Percentiles rank a stretch among this genome's conserved stretches.
Conservation (phyloP, 805 yeast species). For the Cyberlindnera xishuangbannaensis region DNA sequence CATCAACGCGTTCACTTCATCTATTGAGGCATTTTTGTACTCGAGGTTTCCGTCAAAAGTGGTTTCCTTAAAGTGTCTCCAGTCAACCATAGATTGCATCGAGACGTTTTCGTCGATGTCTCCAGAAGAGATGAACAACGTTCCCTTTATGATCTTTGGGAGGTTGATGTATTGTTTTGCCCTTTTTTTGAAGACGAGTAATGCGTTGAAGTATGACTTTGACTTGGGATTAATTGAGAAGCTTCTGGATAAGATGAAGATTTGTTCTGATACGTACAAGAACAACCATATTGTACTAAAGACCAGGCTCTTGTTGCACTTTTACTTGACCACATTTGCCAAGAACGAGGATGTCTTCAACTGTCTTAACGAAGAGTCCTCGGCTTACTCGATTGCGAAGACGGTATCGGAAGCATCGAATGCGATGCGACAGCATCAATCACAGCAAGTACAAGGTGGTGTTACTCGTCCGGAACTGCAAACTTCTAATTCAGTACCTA, state of each 20-base stretch:
- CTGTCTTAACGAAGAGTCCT: slow-evolving; percentile 13
- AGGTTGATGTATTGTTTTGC: slow-evolving; percentile 26
- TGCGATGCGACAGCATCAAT: no score
- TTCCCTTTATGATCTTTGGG: slow-evolving; percentile 23
- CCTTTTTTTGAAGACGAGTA: slow-evolving; percentile 20
- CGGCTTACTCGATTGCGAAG: slow-evolving; percentile 13
- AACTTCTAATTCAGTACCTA: slow-evolving; percentile 5
- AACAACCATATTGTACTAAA: slow-evolving; percentile 20
- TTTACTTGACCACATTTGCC: slow-evolving; percentile 25
- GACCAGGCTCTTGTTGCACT: slow-evolving; percentile 20
- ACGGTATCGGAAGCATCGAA: slow-evolving; percentile 2
- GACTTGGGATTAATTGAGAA: slow-evolving; percentile 13
- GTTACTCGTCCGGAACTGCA: slow-evolving; percentile 2
- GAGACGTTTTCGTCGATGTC: slow-evolving; percentile 13
- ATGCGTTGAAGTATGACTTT: slow-evolving; percentile 16
- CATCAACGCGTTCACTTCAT: slow-evolving; percentile 17
- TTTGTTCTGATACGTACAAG: slow-evolving; percentile 12
- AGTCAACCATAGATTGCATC: slow-evolving; percentile 18
- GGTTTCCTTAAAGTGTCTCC: slow-evolving; percentile 18
- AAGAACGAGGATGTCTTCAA: slow-evolving; percentile 23
- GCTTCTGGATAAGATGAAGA: slow-evolving; percentile 14
- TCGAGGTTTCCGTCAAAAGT: slow-evolving; percentile 17
- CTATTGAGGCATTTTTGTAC: slow-evolving; percentile 23
- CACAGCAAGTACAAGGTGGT: no score
- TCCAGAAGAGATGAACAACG: slow-evolving; percentile 12